A percentile compares a stretch with the other conserved stretches of the same genome.
Evolutionary conservation across 768 basidiomycete genomes (phyloP).

Genomic region (Russula brevipes): DNA sequence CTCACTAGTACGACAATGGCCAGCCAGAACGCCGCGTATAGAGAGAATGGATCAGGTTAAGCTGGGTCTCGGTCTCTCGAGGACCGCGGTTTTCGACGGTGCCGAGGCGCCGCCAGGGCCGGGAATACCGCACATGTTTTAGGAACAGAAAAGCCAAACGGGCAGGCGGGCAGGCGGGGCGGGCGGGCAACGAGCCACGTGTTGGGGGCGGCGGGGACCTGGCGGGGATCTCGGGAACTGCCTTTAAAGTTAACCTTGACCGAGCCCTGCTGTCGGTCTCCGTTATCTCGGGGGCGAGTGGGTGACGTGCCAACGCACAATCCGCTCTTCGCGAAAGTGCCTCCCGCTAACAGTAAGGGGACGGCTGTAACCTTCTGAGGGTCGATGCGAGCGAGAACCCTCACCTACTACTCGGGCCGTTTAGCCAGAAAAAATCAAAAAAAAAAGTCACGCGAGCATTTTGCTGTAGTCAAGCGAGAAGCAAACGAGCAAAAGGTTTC

Average conservation of each 20-base stretch:
- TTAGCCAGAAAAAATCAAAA: no score
- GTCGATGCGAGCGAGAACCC: no score
- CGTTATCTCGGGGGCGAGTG: not conserved
- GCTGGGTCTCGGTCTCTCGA: not conserved
- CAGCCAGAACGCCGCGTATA: no score
- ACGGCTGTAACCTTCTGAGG: no score
- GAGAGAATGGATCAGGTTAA: no score
- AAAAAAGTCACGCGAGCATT: no score
- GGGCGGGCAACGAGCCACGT: conserved; percentile 3
- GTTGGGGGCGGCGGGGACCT: not conserved
- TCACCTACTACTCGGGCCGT: no score
- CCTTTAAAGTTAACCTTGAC: conserved; percentile 21
- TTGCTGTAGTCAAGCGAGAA: not conserved
- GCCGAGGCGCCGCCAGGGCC: not conserved
- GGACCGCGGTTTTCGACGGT: not conserved
- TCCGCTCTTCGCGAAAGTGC: no score
- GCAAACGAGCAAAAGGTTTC: not conserved
- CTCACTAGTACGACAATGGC: no score
- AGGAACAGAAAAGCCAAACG: not conserved
- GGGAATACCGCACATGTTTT: not conserved
- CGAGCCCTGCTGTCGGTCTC: conserved; percentile 16
- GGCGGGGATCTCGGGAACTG: conserved; percentile 10
- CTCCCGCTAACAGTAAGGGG: no score
- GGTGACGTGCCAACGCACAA: no score
- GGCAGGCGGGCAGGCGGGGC: not conserved